These are phyloP conservation scores for Amanita fuliginea DNA, from an alignment of 768 basidiomycete species.

Conservation along the genomic window DNA sequence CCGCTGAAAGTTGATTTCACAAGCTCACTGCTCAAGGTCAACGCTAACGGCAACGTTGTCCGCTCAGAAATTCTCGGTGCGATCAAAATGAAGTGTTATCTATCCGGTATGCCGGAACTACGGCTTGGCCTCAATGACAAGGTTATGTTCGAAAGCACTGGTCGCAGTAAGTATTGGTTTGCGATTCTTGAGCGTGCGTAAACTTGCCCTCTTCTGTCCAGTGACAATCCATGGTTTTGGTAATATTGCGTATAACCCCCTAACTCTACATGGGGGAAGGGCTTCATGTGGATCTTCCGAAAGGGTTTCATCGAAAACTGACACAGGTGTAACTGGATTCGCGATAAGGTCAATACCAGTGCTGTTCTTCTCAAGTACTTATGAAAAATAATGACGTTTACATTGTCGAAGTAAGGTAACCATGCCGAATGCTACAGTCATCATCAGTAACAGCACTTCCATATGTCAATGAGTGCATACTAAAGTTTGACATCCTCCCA, in stretches of 20 bases:
- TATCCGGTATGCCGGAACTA: conserved; percentile 99
- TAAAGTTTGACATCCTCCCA: conserved; percentile 61
- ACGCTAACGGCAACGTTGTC: conserved; percentile 93
- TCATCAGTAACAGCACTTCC: conserved; percentile 1
- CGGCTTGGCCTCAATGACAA: conserved; percentile 96
- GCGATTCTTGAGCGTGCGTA: background rate
- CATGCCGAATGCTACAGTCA: conserved; percentile 54
- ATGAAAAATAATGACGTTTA: conserved; percentile 70
- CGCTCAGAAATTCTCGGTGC: conserved; percentile 97
- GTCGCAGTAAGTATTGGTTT: conserved; percentile 57
- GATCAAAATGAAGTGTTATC: conserved; percentile 99
- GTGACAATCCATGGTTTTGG: conserved; percentile 12
- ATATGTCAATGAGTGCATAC: conserved; percentile 24
- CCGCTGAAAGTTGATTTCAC: background rate
- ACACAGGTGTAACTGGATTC: conserved; percentile 55
- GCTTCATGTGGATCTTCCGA: conserved; percentile 47
- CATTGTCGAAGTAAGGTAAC: conserved; percentile 73
- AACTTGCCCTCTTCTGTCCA: conserved; percentile 4
- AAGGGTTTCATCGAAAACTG: conserved; percentile 67
- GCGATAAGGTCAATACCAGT: background rate
- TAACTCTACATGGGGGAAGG: conserved; percentile 26
- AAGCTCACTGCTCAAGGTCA: conserved; percentile 49
- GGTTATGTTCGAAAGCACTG: conserved; percentile 98
- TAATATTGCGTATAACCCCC: conserved; percentile 35
- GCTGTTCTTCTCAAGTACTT: conserved; percentile 9